Base-by-base conservation (phyloP, 176 grass and related monocot species). In the Leersia perrieri region DNA sequence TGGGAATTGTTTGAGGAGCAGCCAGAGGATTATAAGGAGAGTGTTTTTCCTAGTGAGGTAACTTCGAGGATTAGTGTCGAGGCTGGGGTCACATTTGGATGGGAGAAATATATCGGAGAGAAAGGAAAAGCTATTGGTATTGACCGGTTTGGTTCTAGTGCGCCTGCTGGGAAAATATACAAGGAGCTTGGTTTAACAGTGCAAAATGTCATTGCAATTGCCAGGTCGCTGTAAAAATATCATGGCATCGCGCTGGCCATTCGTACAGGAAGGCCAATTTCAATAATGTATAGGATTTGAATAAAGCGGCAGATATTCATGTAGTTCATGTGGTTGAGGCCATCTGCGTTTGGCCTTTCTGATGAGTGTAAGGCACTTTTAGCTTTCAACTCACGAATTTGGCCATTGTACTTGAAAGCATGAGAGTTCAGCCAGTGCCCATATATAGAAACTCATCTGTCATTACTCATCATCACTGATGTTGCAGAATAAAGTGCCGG, bases 1-100 rank as follows among this genome's bases (percentile, higher is more conserved):
- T 88, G 90, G 86, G 90, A 91, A 47, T 70, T 88, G 62, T 91
- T 91, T 64, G 89, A 91, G 29, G 89, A 84, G 67, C 90, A 89
- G 35, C 15, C 85, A 18, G 66, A 88, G 51, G 77, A 85, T 39
- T 89, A 92, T 25, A 88, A 70, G 73, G 72, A 92, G 68, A 75
- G 39, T 78, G 41, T 92, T 20, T 38, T 92, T 18, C 90, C 90
- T 14, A 27, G 45, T 53, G 49, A 77, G 7, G 86, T 92, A 27
- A 89, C 77, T 72, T 75, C 60, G n/a, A 84, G 90, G 18, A 58
- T 92, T 20, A 92, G 90, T 51, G 74, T 92, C 0, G 90, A 92
- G 32, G 90, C 90, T 18, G 86, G 90, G 12, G 78, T 81, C 0
- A 88, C 90, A 44, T 38, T 88, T 49, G 86, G 90, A 49, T 92